Evolutionary conservation across 2,329 filamentous ascomycete species (phyloP), one percentile per base, ranked within the genome.

Genomic region (Beauveria bassiana): DNA sequence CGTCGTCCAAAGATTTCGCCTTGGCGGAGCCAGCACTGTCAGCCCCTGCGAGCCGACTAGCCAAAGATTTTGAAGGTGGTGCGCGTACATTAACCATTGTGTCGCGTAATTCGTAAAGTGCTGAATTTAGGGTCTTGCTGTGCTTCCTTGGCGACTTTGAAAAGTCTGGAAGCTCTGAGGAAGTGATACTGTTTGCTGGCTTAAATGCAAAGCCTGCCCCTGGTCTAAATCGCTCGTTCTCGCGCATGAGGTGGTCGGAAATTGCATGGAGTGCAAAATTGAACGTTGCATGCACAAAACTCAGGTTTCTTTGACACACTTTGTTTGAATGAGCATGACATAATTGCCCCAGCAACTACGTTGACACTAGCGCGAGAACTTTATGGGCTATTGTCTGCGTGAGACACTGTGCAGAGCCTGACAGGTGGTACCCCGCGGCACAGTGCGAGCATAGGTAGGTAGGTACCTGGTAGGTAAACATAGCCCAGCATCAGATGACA

Each of bases 81-180:
- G 68, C 79, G 66, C 70, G 78, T 73, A 75, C 81, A 68, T 75
- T 78, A 66, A 75, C 80, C 79, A 81, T 81, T 66, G 57, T 66
- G 65, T 18, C 28, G 14, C 57, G 59, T 20, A 69, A 59, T 34
- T 65, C 61, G 62, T 57, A 53, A 38, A 70, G 65, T 34, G 63
- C 63, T 47, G 65, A 58, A 47, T 60, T 61, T 24, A 28, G 57
- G 10, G 26, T 63, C 18, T 55, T 61, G 42, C 38, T 57, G 38
- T 59, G 57, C 28, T 64, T 62, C 22, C 46, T 55, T 34, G 62
- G 60, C 22, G 54, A 59, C 38, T 61, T 63, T 54, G 62, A 40
- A 49, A 67, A 68, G 52, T 62, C 57, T n/a, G 69, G 66, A 53
- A 62, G 58, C 5, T 70, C 61, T 46, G 64, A 62, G 8, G 67